Conservation (phyloP, 2,329 filamentous ascomycete genomes). For the Neonectria neomacrospora region DNA sequence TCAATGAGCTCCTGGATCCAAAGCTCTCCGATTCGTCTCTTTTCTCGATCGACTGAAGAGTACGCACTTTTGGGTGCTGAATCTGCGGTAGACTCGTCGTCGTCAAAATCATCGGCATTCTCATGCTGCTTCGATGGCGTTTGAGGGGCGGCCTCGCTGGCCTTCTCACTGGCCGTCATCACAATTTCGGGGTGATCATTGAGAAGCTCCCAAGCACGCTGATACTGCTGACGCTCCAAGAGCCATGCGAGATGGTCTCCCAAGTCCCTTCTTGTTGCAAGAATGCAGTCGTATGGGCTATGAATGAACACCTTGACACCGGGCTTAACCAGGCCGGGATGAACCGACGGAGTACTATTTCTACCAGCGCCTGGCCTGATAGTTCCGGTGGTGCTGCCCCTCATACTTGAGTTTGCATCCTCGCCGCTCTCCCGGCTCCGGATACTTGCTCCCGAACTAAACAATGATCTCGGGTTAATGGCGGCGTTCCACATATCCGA, state of each 20-base stretch:
- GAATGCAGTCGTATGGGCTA: conserved; percentile 95
- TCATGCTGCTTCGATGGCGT: conserved; percentile 55
- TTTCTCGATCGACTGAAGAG: conserved; percentile 83
- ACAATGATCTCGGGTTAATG: conserved; percentile 85
- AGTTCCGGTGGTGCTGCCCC: conserved; percentile 50
- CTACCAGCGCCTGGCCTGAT: conserved; percentile 44
- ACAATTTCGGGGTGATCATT: conserved; percentile 86
- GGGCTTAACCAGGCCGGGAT: conserved; percentile 66
- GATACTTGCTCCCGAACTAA: conserved; percentile 87
- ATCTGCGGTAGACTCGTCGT: conserved; percentile 70
- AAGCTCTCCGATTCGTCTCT: conserved; percentile 87
- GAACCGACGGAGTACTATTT: conserved; percentile 52
- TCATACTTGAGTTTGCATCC: conserved; percentile 61
- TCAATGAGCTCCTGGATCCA: conserved; percentile 91
- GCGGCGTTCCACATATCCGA: conserved; percentile 91
- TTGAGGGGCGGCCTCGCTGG: conserved; percentile 53
- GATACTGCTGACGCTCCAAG: conserved; percentile 81
- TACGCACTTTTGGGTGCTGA: conserved; percentile 67
- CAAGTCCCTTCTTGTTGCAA: conserved; percentile 88
- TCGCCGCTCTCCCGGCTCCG: conserved; percentile 71
- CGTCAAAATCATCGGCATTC: conserved; percentile 74
- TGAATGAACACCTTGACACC: conserved; percentile 88
- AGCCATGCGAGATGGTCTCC: conserved; percentile 89
- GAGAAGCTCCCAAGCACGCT: conserved; percentile 88
- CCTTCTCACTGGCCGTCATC: conserved; percentile 53